Percentiles rank a stretch among this genome's conserved stretches.
Conservation (phyloP, 208 protist genomes). For the Crithidia acanthocephali region DNA sequence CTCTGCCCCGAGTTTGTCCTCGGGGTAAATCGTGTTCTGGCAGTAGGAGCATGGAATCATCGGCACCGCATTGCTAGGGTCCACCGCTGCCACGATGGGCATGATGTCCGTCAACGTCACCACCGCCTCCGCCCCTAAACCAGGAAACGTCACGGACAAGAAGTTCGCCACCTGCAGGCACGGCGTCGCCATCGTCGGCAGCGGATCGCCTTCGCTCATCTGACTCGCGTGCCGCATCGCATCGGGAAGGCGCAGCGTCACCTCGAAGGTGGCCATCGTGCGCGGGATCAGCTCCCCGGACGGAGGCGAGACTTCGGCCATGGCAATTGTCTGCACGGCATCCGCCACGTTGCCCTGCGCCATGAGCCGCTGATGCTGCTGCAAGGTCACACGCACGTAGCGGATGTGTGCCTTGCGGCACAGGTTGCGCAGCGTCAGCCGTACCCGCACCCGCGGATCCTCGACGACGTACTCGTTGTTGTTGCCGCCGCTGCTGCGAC, state of each 20-base stretch:
- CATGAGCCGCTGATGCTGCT: constrained; percentile 30
- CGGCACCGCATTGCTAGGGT: constrained; percentile 18
- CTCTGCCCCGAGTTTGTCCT: constrained; percentile 32
- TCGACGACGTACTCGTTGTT: background rate
- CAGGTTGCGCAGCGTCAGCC: constrained; percentile 16
- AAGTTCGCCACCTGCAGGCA: constrained; percentile 33
- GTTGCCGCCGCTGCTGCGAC: constrained; percentile 6
- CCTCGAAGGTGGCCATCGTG: background rate
- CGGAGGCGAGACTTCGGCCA: constrained; percentile 11
- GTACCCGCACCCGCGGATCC: background rate
- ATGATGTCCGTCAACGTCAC: constrained; percentile 26
- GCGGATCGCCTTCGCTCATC: constrained; percentile 1
- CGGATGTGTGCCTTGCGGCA: constrained; percentile 25
- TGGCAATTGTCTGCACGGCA: constrained; percentile 15
- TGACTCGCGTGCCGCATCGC: constrained; percentile 1
- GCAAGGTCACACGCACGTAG: constrained; percentile 28
- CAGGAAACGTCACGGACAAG: constrained; percentile 29
- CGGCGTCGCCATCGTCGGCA: constrained; percentile 34
- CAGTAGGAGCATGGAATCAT: constrained; percentile 27
- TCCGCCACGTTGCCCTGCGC: constrained; percentile 15
- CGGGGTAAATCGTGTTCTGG: constrained; percentile 18
- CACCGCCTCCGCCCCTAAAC: constrained; percentile 13
- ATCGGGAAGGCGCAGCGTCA: constrained; percentile 19
- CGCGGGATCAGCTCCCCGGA: constrained; percentile 16
- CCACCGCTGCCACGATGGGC: constrained; percentile 30